Base-by-base conservation (phyloP, 2,329 filamentous ascomycete species). In the Beauveria asiatica region DNA sequence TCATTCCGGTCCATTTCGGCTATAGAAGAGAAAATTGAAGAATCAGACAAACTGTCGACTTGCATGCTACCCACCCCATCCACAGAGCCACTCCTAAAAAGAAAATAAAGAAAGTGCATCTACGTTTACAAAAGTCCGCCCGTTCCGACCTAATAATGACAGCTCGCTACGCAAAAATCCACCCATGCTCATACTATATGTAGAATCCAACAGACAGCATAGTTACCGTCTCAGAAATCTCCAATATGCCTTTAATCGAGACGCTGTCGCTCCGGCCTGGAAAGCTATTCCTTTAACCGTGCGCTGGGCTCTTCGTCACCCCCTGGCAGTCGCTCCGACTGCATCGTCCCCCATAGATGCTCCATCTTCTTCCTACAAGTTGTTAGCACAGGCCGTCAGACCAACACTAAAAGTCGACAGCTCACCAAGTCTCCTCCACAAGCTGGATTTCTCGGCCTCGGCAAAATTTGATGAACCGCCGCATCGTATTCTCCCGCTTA, bases 401-500 rank as follows among this genome's bases (percentile, higher is more conserved):
- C 33, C 33, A 23, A 39, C 25, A 19, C 9, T 10, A 37, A 37
- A 13, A 13, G 11, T 13, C 33, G 5, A 13, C 11, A 37, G 72
- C 78, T 72, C 67, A 83, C 81, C 63, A 62, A 11, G 70, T 67
- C 1, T 69, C 70, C 64, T 76, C 75, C 2, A 72, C 66, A 51
- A 82, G 62, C 46, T 66, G 70, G 7, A 83, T 67, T 1, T 73
- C 74, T 68, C 75, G 77, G 63, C 73, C 73, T 61, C 72, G 71
- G 44, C 77, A 73, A 61, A 83, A 81, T 21, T 67, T 65, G 51
- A 84, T 67, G 63, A 84, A 82, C 2, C 82, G 73, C 60, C 74
- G 72, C 71, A 82, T 80, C 5, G 81, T 83, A 21, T 79, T 73
- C 64, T 77, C 74, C 6, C 81, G 69, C 67, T 81, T 80, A 64